phyloP scores from a whole-genome alignment of 352 stramenopile species.

The Phytophthora syringae region DNA sequence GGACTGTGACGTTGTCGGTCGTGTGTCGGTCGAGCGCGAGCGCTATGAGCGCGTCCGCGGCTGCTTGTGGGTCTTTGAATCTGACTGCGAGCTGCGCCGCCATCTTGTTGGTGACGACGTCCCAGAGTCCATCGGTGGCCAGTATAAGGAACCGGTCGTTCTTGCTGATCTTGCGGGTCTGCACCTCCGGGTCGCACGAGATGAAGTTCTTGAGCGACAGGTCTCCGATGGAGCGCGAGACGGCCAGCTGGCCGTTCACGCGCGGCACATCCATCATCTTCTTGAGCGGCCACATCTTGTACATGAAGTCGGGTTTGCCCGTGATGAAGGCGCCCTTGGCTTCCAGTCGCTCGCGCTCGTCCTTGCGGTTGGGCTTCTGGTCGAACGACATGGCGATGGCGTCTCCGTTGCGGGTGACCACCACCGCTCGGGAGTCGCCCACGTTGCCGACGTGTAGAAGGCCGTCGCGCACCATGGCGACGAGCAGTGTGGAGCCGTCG shows the following conservation, averaged over 20 bases:
- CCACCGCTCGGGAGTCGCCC: slow-evolving; percentile 80
- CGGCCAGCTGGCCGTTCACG: slow-evolving; percentile 81
- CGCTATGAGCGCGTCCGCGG: slow-evolving; percentile 63
- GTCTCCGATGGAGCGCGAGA: slow-evolving; percentile 87
- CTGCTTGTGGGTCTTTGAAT: slow-evolving; percentile 60
- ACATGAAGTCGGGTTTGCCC: slow-evolving; percentile 65
- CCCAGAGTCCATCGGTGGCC: slow-evolving; percentile 84
- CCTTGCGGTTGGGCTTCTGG: slow-evolving; percentile 83
- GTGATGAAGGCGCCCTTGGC: slow-evolving; percentile 76
- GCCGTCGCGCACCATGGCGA: slow-evolving; percentile 76
- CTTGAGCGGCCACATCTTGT: slow-evolving; percentile 78
- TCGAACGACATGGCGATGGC: slow-evolving; percentile 72
- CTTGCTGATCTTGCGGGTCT: slow-evolving; percentile 57
- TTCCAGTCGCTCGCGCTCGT: slow-evolving; percentile 75
- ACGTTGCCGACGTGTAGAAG: slow-evolving; percentile 83
- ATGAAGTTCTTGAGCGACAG: slow-evolving; percentile 79
- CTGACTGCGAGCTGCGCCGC: slow-evolving; percentile 63
- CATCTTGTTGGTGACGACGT: slow-evolving; percentile 75
- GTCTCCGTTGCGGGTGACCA: slow-evolving; percentile 64
- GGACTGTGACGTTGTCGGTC: slow-evolving; percentile 81
- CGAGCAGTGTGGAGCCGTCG: slow-evolving; percentile 79
- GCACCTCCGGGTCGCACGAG: slow-evolving; percentile 81
- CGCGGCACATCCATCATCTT: slow-evolving; percentile 81
- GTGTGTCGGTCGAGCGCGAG: slow-evolving; percentile 63
- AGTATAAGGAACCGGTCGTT: slow-evolving; percentile 83